Conservation (phyloP, 257 asterid species). For the Linderniella brevidens region DNA sequence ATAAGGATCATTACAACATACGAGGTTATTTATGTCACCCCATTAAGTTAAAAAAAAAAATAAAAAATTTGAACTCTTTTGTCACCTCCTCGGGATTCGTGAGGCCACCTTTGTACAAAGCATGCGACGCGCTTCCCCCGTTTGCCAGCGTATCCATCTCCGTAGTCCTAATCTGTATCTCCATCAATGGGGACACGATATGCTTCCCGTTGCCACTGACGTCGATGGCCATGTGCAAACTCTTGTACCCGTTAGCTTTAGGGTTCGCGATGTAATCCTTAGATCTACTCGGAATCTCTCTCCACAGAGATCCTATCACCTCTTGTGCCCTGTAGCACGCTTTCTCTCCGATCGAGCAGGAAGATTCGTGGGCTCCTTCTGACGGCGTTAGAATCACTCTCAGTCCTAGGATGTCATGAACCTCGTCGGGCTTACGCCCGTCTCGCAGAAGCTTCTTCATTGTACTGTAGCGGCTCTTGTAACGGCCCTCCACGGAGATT, state of each 20-base stretch:
- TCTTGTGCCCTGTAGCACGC: slow-evolving; percentile 88
- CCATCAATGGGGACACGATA: slow-evolving; percentile 46
- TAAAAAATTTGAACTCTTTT: background rate
- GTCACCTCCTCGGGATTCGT: slow-evolving; percentile 75
- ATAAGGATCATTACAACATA: background rate
- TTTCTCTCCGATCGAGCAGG: slow-evolving; percentile 36
- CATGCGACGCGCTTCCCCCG: slow-evolving; percentile 90
- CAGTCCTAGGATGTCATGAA: slow-evolving; percentile 66
- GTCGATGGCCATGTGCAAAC: slow-evolving; percentile 89
- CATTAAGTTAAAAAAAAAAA: background rate
- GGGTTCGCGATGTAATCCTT: slow-evolving; percentile 72
- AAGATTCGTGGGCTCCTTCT: slow-evolving; percentile 16
- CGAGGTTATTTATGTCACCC: background rate
- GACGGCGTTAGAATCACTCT: slow-evolving; percentile 46
- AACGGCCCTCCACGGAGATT: slow-evolving; percentile 62
- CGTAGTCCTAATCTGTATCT: slow-evolving; percentile 75
- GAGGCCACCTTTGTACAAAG: slow-evolving; percentile 83
- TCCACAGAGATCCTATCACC: slow-evolving; percentile 53
- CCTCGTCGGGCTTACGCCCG: slow-evolving; percentile 86
- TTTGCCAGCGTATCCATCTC: slow-evolving; percentile 86
- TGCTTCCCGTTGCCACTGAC: slow-evolving; percentile 32
- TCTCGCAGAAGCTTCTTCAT: slow-evolving; percentile 86
- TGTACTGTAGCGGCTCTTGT: slow-evolving; percentile 80
- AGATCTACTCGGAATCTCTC: slow-evolving; percentile 63
- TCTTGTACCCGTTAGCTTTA: slow-evolving; percentile 73